These are phyloP conservation scores for Rhynchosporium secalis DNA, from an alignment of 2,329 filamentous ascomycete genomes.

Conservation along the genomic window DNA sequence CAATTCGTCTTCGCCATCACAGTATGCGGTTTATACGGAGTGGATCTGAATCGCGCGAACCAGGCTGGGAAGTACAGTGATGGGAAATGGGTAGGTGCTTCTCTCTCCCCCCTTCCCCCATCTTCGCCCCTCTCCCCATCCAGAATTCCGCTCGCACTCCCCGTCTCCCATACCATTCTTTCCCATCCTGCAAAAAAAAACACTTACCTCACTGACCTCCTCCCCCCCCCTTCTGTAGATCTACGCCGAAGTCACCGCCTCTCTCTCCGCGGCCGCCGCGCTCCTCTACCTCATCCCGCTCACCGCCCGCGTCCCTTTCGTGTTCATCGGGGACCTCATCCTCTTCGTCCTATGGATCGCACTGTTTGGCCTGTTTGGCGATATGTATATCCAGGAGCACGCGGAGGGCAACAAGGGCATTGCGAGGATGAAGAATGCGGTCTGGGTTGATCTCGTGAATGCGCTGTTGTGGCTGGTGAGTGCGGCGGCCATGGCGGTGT, in stretches of 20 bases:
- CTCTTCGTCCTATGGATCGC: slow-evolving; percentile 78
- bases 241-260: slow-evolving; percentile 71
- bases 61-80: slow-evolving; percentile 54
- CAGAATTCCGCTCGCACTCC: background rate
- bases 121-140: background rate
- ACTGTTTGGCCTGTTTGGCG: slow-evolving; percentile 81
- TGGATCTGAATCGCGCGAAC: slow-evolving; percentile 60
- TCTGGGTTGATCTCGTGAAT: slow-evolving; percentile 78
- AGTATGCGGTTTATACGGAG: slow-evolving; percentile 76
- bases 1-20: slow-evolving; percentile 76
- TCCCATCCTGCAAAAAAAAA: too few relatives aligned
- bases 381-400: slow-evolving; percentile 72
- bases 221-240: slow-evolving; percentile 45
- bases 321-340: slow-evolving; percentile 69
- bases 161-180: too few relatives aligned
- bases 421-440: slow-evolving; percentile 78
- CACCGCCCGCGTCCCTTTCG: slow-evolving; percentile 51
- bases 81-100: slow-evolving; percentile 65
- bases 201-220: background rate
- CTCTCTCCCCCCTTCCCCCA: background rate
- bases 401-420: slow-evolving; percentile 63
- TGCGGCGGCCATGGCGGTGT: slow-evolving; percentile 53
- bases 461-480: slow-evolving; percentile 75
- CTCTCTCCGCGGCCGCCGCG: slow-evolving; percentile 63
- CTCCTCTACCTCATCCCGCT: slow-evolving; percentile 66